Percentiles rank a stretch among this genome's conserved stretches.
phyloP scores from a whole-genome alignment of 768 basidiomycete genomes.

The Panaeolus papilionaceus region DNA sequence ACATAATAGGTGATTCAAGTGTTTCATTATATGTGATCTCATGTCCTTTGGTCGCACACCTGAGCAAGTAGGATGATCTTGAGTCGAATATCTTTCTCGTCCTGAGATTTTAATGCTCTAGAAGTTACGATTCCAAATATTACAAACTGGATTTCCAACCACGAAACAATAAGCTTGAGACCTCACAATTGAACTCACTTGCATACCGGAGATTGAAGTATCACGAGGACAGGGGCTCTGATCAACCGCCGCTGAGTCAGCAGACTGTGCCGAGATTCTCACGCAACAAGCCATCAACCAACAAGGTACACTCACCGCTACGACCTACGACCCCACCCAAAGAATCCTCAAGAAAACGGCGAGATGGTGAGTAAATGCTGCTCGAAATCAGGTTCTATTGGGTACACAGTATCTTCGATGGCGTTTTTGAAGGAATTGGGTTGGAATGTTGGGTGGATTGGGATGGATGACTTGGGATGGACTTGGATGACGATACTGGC shows the following conservation, averaged over 20 bases:
- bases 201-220: too few relatives aligned
- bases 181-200: too few relatives aligned
- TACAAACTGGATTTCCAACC: too few relatives aligned
- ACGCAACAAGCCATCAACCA: conserved; percentile 14
- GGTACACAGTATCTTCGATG: conserved; percentile 21
- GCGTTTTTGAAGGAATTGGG: conserved; percentile 28
- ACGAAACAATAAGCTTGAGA: too few relatives aligned
- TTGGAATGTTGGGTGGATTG: conserved; percentile 34
- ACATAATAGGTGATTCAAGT: too few relatives aligned
- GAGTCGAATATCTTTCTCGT: too few relatives aligned
- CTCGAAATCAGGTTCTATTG: conserved; percentile 22
- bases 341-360: conserved; percentile 45
- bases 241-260: not conserved
- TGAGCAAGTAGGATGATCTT: too few relatives aligned
- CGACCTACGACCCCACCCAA: conserved; percentile 28
- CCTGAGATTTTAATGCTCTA: too few relatives aligned
- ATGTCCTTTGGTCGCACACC: too few relatives aligned
- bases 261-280: conserved; percentile 4
- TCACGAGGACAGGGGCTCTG: too few relatives aligned
- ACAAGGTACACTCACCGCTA: conserved; percentile 10
- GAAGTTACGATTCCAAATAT: too few relatives aligned
- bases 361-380: conserved; percentile 50
- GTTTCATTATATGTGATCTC: too few relatives aligned
- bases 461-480: conserved; percentile 33
- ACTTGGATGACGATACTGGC: conserved; percentile 31